Conservation (phyloP, 305 asterid genomes). For the Lippia alba region DNA sequence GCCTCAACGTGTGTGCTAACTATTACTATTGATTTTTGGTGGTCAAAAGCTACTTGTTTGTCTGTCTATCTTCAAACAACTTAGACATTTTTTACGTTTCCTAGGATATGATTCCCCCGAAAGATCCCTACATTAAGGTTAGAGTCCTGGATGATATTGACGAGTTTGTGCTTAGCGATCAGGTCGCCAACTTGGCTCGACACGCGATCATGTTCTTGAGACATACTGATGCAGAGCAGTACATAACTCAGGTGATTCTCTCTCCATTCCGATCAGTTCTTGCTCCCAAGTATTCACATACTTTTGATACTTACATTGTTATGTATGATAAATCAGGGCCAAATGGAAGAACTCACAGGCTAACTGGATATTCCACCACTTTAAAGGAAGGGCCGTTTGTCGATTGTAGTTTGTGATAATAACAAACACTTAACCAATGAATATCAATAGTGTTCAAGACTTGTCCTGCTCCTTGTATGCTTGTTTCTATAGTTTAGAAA, state of each 20-base stretch:
- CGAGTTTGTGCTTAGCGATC: too few species aligned
- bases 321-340: slow-evolving; percentile 54
- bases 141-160: too few species aligned
- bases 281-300: neutral
- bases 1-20: too few species aligned
- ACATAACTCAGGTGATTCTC: slow-evolving; percentile 61
- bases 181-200: too few species aligned
- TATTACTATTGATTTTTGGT: too few species aligned
- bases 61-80: too few species aligned
- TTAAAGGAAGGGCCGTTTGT: slow-evolving; percentile 8
- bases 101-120: slow-evolving; percentile 95
- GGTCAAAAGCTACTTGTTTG: too few species aligned
- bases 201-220: too few species aligned
- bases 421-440: neutral
- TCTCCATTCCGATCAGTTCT: neutral
- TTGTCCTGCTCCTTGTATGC: too few species aligned
- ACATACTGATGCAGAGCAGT: too few species aligned
- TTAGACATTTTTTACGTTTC: slow-evolving; percentile 20
- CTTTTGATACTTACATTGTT: slow-evolving; percentile 18
- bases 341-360: slow-evolving; percentile 76
- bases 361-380: slow-evolving; percentile 32
- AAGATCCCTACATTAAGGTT: slow-evolving; percentile 93
- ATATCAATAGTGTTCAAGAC: too few species aligned
- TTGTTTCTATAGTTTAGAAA: too few species aligned
- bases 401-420: neutral